Evolutionary conservation across 2,329 filamentous ascomycete genomes (phyloP).

Genomic region (Neopestalotiopsis rosae): DNA sequence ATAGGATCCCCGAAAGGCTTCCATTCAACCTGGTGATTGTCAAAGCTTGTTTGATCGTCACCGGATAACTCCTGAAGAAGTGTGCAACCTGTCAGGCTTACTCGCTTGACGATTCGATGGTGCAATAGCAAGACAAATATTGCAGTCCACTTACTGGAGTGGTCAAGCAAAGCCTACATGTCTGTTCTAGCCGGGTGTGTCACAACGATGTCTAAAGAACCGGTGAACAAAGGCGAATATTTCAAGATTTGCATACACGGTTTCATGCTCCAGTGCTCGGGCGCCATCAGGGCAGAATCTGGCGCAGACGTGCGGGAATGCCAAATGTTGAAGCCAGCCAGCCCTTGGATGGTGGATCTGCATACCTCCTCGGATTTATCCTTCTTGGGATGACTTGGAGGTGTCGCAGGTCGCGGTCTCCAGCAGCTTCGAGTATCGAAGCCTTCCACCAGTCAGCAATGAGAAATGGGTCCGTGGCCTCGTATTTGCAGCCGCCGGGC

Average conservation of each 20-base stretch:
- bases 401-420: neutral
- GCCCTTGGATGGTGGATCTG: neutral
- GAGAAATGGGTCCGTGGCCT: constrained; percentile 2
- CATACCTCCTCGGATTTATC: neutral
- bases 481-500: constrained; percentile 8
- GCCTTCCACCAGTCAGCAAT: constrained; percentile 10
- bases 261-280: neutral
- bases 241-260: too few relatives aligned
- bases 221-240: neutral
- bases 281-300: neutral
- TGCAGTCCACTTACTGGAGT: neutral
- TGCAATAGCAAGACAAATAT: neutral
- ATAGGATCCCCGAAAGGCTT: neutral
- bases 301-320: neutral
- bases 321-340: constrained; percentile 5
- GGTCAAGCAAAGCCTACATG: neutral
- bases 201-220: neutral
- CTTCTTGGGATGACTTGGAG: neutral
- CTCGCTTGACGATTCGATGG: neutral
- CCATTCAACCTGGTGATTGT: neutral
- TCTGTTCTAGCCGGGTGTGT: neutral
- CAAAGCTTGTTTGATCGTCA: neutral
- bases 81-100: neutral
- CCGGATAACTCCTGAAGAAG: neutral
- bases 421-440: neutral